Base-by-base conservation (phyloP, 1,284 basidiomycete genomes). In the Ceratobasidium sp. region DNA sequence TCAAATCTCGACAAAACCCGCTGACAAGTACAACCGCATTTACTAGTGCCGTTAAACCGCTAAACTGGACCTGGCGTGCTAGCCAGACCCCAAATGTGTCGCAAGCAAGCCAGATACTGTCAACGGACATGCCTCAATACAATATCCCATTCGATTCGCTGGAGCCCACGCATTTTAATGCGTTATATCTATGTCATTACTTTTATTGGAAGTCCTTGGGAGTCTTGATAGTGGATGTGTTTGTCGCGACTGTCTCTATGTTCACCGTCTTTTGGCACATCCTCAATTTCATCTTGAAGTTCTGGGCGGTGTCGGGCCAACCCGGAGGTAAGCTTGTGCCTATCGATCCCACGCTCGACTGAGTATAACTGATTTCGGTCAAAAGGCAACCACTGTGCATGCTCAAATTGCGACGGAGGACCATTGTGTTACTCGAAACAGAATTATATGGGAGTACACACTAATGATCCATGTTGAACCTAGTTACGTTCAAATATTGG, bases 151-250 rank as follows among this genome's bases (percentile, higher is more conserved):
- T 45, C 58, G 18, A 21, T 23, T 45, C 23, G 1, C 16, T 60
- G n/a, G 21, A 28, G 23, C 58, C 58, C 0, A 43, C 26, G 10
- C 23, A 43, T 8, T 43, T 60, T 23, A 60, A 60, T 23, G 18
- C 41, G 14, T 3, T 43, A 12, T 60, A 60, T 12, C 23, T 60
- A 2, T 60, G 58, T 23, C 58, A 60, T 32, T 60, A 45, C 58
- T 1, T 18, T 4, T 18, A n/a, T 10, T 60, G 58, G 58, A 60
- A 60, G 36, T 43, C 58, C 1, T 26, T 3, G 1, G 14, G 23
- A 1, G 45, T 8, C 10, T 16, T 60, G 14, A 18, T 60, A 2
- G 12, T 60, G 23, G 58, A 60, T 26, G 58, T 60, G 0, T 45
- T 41, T 14, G 58, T 60, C 0, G 58, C 58, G 1, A 60, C 58